Evolutionary conservation across 2,329 filamentous ascomycete genomes (phyloP), one percentile per base, ranked within the genome.

Genomic region (Truncatella angustata): DNA sequence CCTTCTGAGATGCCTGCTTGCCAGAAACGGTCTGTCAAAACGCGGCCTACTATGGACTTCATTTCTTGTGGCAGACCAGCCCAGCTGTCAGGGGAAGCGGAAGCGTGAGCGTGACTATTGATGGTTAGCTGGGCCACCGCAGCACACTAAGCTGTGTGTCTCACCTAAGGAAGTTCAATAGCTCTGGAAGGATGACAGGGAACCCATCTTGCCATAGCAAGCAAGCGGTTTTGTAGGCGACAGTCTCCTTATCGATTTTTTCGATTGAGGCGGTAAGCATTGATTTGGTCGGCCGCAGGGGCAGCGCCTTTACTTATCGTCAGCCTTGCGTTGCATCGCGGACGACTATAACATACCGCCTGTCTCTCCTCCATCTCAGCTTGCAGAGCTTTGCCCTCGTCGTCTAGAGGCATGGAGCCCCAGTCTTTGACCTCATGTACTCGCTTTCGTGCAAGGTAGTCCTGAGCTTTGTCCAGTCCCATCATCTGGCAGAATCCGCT

Each of bases 11-110:
- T 99, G 9, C 94, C 94, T 5, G 92, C 91, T 75, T 99, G 94
- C 94, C 94, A 99, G 68, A 99, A 99, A 21, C 94, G 82, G 70
- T 99, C 94, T 12, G 91, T 96, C 20, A 99, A 74, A 18, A 97
- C 91, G 20, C 90, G 83, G 39, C 85, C 82, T 35, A 97, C 88
- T 49, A 96, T 84, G 4, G 80, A 74, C 53, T 86, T 86, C 77
- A 95, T 87, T 37, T 95, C 90, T 10, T 76, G 68, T 1, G 91
- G 87, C 14, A 96, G 73, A 28, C 86, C 82, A 9, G 80, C 77
- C 93, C 94, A 99, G 64, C 91, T 95, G 18, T 82, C 77, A 1
- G 90, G 83, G 61, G 96, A 92, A 65, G 96, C 91, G 56, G 95
- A 92, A 1, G 91, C 90, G 71, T 97, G 93, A 0, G 93, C 92